Evolutionary conservation across 192 early-diverging fungal genomes (phyloP), one percentile per base, ranked within the genome.

Genomic region (Obelidium mucronatum): DNA sequence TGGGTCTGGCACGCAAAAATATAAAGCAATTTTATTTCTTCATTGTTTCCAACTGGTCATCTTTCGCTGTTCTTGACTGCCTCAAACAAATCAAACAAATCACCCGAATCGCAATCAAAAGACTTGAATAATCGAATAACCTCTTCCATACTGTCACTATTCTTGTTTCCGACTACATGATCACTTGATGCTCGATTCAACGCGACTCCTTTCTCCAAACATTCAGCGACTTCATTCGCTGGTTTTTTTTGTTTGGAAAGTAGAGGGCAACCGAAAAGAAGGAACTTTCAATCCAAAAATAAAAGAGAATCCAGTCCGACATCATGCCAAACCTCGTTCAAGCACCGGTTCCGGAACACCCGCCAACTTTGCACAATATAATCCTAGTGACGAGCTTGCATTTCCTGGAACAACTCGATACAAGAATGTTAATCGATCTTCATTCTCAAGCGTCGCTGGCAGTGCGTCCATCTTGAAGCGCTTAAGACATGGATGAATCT

Each of bases 381-480:
- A 48, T 51, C 86, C 86, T 51, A 79, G 79, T 11, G 86, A 87
- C 4, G 74, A 64, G 8, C 24, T 40, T 11, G 83, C 36, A 26
- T 74, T 66, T 35, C 86, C 86, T 15, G 83, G 78, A 35, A 51
- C 51, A 34, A 87, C 67, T 33, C 86, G 78, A 65, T 93, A 94
- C 63, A 94, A 70, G 66, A 91, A 93, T 0, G 87, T 87, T 2
- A 90, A 64, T 24, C 82, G 86, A 1, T 82, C 80, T 4, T 80
- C 81, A 35, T 71, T 39, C 48, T 61, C 62, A 24, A 77, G 30
- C 1, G 69, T 66, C 28, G 79, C 80, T 51, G 81, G 81, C 13
- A 84, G 75, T 28, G 91, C 86, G 39, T 91, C 87, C 89, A 92
- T 93, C 1, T 84, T 89, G 68, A 63, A 85, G 13, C 84, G 55